Evolutionary conservation across 2,329 filamentous ascomycete genomes (phyloP).

Genomic region (Madurella mycetomatis): DNA sequence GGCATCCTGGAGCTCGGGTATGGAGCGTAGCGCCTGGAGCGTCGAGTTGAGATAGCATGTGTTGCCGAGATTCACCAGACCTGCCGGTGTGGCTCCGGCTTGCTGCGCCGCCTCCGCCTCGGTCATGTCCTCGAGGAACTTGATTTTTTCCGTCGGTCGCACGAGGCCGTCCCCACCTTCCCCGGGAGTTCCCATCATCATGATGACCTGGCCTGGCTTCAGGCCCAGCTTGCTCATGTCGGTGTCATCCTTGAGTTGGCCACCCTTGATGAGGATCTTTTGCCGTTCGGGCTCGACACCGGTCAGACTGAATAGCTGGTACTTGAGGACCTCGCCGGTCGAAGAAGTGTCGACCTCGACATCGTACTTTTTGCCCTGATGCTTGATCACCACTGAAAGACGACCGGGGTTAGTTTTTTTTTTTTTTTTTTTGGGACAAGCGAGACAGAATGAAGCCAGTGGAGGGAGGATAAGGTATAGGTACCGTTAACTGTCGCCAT

Average conservation of each 20-base stretch:
- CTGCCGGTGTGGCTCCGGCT: slow-evolving; percentile 80
- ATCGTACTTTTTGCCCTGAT: slow-evolving; percentile 92
- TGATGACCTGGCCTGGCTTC: slow-evolving; percentile 81
- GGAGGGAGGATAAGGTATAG: not conserved
- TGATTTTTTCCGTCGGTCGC: slow-evolving; percentile 74
- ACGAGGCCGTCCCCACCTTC: slow-evolving; percentile 57
- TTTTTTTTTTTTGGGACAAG: slow-evolving; percentile 22
- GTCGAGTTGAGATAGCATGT: slow-evolving; percentile 99
- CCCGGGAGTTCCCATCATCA: slow-evolving; percentile 93
- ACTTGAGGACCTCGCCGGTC: slow-evolving; percentile 90
- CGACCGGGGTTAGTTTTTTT: no score
- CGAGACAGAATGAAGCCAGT: slow-evolving; percentile 1
- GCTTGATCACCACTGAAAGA: slow-evolving; percentile 77
- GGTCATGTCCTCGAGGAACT: slow-evolving; percentile 96
- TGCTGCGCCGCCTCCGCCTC: slow-evolving; percentile 83
- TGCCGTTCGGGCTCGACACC: slow-evolving; percentile 94
- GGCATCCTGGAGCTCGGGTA: slow-evolving; percentile 85
- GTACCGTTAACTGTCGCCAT: slow-evolving; percentile 24
- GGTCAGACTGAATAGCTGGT: slow-evolving; percentile 90
- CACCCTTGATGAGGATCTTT: slow-evolving; percentile 91
- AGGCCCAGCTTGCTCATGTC: slow-evolving; percentile 78
- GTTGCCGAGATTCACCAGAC: slow-evolving; percentile 88
- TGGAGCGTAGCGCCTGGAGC: slow-evolving; percentile 80
- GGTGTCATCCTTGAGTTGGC: slow-evolving; percentile 92
- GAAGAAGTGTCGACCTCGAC: slow-evolving; percentile 82